Base-by-base conservation (phyloP, 768 basidiomycete species). In the Gloeophyllum trabeum region DNA sequence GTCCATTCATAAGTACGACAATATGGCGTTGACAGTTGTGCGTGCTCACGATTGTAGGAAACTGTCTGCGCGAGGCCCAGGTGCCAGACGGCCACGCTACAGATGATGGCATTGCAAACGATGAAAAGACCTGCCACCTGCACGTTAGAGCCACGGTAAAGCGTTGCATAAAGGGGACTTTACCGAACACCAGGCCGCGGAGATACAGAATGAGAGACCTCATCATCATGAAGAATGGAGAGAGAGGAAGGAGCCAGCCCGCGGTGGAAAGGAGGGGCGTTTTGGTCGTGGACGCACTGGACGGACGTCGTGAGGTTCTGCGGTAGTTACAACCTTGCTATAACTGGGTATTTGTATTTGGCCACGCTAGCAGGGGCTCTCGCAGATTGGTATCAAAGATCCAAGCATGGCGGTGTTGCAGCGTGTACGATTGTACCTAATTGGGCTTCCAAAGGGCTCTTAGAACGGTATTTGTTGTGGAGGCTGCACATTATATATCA, bases 51-150 rank as follows among this genome's bases (percentile, higher is more conserved):
- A 39, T 62, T 57, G 48, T 55, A 54, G 34, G 49, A 52, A 25
- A 55, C 43, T 30, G 57, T 44, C 43, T 62, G 57, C 35, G 68
- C 59, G 48, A 81, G 60, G 48, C 73, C 72, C 35, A 72, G 54
- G 58, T 84, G 81, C 82, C 81, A 84, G 16, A 79, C 76, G 43
- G 81, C 75, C 23, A 76, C 66, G 50, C 74, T 77, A 46, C 75
- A 72, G 43, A 75, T 66, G 50, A 81, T 64, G 37, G 80, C 77
- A 62, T 73, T 81, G 58, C 72, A 84, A 47, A 75, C 55, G 48
- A 77, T 67, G 57, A 81, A 78, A 36, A 75, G 46, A 52, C 62
- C 82, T 86, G 46, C 10, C 28, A 32, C 10, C 16, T 32, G 16
- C 10, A 10, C 28, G 16, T 32, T n/a, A n/a, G 28, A 32, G 28